Base-by-base conservation (phyloP, 345 rosid genomes). In the Aquilaria sinensis region DNA sequence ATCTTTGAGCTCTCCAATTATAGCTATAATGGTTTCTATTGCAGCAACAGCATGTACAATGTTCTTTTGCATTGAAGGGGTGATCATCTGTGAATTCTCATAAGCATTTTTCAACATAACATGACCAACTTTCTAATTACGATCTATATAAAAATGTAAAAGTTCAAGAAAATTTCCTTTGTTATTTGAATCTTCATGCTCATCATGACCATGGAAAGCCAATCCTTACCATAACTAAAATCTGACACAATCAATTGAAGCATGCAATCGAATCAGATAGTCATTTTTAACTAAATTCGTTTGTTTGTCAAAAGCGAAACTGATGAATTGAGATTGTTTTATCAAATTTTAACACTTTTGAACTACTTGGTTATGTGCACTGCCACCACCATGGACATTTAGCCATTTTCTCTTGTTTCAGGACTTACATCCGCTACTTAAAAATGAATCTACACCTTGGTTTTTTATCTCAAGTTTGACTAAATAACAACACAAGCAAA, bases 151-250 rank as follows among this genome's bases (percentile, higher is more conserved):
- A 31, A 66, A 57, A 11, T 32, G 10, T 37, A 67, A 32, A 31
- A 67, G 47, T 12, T 53, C 34, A 59, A 67, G 59, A 60, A 67
- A 67, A 29, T 59, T 60, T 6, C 55, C 65, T 60, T 31, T 15
- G 31, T 60, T 59, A 2, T 10, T 51, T 12, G 71, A 60, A 30
- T 10, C 8, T 23, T 23, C 1, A 23, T 23, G 23, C 23, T 23
- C 23, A 23, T 23, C 0, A 23, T 23, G 23, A 23, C 58, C 62
- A 56, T 55, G 12, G 34, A 69, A 49, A 15, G 58, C 16, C 31
- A 69, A 49, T 29, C 62, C 57, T 60, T 60, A 12, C 1, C 6
- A 32, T 23, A 67, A 47, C 11, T 60, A 41, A 34, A 66, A 58
- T 34, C 50, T 3, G 34, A 43, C 6, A 47, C 13, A 53, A 51